Conservation (phyloP, 768 basidiomycete genomes). For the Xanthoconium purpureum region DNA sequence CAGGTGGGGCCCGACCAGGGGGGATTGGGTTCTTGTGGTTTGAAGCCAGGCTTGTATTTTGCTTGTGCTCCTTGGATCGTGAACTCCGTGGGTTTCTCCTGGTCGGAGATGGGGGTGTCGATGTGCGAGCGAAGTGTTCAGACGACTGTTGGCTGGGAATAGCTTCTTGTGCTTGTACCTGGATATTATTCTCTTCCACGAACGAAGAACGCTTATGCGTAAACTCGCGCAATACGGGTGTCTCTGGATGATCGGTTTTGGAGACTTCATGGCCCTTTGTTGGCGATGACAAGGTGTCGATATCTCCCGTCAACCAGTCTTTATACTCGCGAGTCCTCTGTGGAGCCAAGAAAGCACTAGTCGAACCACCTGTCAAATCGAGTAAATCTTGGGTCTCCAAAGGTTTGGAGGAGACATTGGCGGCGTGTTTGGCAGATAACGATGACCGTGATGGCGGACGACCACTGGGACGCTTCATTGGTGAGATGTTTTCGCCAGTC, state of each 20-base stretch:
- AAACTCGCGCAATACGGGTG: constrained; percentile 61
- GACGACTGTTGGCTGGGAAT: constrained; percentile 23
- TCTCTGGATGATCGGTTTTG: constrained; percentile 24
- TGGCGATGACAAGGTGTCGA: constrained; percentile 35
- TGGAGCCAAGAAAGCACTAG: constrained; percentile 4
- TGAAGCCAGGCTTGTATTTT: constrained; percentile 4
- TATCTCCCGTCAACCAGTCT: constrained; percentile 78
- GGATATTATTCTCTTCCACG: constrained; percentile 45
- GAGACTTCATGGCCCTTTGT: constrained; percentile 15
- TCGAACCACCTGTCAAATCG: constrained; percentile 12
- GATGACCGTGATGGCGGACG: constrained; percentile 39
- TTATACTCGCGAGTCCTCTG: constrained; percentile 35
- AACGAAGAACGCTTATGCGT: constrained; percentile 72
- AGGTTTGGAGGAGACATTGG: constrained; percentile 46
- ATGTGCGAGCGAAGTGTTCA: not conserved
- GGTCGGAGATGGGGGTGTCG: constrained; percentile 20
- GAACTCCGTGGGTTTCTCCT: constrained; percentile 23
- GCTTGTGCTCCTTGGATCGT: constrained; percentile 37
- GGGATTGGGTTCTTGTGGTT: constrained; percentile 7
- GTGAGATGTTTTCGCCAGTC: constrained; percentile 14
- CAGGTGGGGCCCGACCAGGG: constrained; percentile 3
- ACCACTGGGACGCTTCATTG: constrained; percentile 16
- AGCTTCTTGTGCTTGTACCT: constrained; percentile 34
- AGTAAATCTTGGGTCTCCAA: constrained; percentile 17
- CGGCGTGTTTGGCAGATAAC: constrained; percentile 47